Evolutionary conservation across 306 rosid species (phyloP).

Genomic region (Sicyos baderoa): DNA sequence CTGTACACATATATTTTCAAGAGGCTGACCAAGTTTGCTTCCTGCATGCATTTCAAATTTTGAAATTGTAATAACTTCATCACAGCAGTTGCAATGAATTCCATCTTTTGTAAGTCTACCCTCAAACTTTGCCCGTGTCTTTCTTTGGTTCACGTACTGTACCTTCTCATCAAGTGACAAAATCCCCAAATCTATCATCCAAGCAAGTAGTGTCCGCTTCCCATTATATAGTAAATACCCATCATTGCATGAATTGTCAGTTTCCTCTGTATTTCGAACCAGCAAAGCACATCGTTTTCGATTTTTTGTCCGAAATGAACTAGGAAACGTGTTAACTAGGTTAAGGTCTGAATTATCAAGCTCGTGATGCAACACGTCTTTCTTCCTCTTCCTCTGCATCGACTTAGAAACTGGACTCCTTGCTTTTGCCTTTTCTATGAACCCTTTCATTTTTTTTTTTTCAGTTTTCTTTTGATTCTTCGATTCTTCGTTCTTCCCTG

Average conservation of each 20-base stretch:
- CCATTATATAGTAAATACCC: constrained; percentile 70
- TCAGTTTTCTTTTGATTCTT: background rate
- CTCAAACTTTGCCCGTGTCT: constrained; percentile 32
- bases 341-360: constrained; percentile 23
- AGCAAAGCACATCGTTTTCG: constrained; percentile 47
- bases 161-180: constrained; percentile 56
- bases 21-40: constrained; percentile 46
- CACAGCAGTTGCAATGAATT: constrained; percentile 73
- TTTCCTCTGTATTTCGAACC: constrained; percentile 60
- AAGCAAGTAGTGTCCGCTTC: constrained; percentile 66
- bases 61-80: constrained; percentile 41
- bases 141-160: constrained; percentile 38
- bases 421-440: constrained; percentile 25
- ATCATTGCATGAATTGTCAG: constrained; percentile 52
- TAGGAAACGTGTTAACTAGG: constrained; percentile 25
- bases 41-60: constrained; percentile 68
- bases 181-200: constrained; percentile 88
- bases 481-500: constrained; percentile 20
- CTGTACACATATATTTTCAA: constrained; percentile 46
- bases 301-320: constrained; percentile 34
- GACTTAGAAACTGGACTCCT: constrained; percentile 31
- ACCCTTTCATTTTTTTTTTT: constrained; percentile 11
- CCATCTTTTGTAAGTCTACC: constrained; percentile 76
- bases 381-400: constrained; percentile 34
- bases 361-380: constrained; percentile 27